phyloP scores from a whole-genome alignment of 2,329 filamentous ascomycete genomes.

The Cytospora chrysosperma region DNA sequence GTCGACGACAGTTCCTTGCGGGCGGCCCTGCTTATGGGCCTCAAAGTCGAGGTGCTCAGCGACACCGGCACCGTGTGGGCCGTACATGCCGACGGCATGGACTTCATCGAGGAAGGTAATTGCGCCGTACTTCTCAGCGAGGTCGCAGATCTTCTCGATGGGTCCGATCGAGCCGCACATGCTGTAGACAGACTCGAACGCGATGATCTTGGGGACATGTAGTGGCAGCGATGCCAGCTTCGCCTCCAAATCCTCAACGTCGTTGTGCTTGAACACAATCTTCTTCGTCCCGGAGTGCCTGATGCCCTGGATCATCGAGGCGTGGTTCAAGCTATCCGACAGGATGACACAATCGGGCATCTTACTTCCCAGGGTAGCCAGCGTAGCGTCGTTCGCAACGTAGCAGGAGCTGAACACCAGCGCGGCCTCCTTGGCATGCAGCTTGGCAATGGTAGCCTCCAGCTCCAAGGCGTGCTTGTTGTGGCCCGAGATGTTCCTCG shows the following conservation, averaged over 20 bases:
- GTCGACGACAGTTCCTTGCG: constrained; percentile 86
- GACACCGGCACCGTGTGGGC: constrained; percentile 90
- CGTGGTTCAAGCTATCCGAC: constrained; percentile 97
- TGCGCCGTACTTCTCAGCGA: constrained; percentile 96
- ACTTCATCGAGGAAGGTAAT: constrained; percentile 98
- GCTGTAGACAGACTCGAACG: constrained; percentile 97
- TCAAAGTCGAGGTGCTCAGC: constrained; percentile 97
- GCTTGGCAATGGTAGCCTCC: constrained; percentile 77
- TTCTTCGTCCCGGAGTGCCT: constrained; percentile 96
- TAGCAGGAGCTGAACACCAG: constrained; percentile 98
- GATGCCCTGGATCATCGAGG: constrained; percentile 99
- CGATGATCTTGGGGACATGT: constrained; percentile 92
- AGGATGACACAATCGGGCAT: constrained; percentile 94
- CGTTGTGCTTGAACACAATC: constrained; percentile 98
- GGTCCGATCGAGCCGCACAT: constrained; percentile 98
- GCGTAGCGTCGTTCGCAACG: constrained; percentile 94
- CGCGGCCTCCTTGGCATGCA: constrained; percentile 89
- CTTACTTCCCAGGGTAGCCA: constrained; percentile 95
- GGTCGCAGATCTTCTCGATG: constrained; percentile 91
- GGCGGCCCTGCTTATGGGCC: constrained; percentile 71
- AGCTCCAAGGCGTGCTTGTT: constrained; percentile 89
- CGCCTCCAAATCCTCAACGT: constrained; percentile 85
- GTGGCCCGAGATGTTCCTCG: constrained; percentile 96
- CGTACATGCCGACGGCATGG: constrained; percentile 98
- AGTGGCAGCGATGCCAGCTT: constrained; percentile 87